Conservation (phyloP, 306 rosid species). For the Trifolium dubium region DNA sequence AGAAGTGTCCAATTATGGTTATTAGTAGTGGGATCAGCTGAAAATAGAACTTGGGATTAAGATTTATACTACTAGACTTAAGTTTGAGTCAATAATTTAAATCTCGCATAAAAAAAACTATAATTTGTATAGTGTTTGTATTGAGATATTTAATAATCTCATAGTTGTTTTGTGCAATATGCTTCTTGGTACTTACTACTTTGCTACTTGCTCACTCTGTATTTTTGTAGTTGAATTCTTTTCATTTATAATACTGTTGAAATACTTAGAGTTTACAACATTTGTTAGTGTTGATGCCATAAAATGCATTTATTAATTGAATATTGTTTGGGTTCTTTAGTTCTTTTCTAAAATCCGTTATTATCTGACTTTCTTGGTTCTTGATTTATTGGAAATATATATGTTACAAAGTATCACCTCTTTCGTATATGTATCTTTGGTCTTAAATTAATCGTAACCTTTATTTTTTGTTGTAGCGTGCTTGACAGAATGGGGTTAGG, state of each 20-base stretch:
- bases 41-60: not conserved
- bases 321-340: constrained; percentile 7
- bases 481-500: constrained; percentile 55
- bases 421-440: constrained; percentile 28
- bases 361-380: constrained; percentile 24
- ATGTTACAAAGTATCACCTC: constrained; percentile 12
- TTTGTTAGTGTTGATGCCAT: not conserved
- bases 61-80: not conserved
- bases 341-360: constrained; percentile 31
- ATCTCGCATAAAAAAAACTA: not conserved
- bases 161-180: constrained; percentile 30
- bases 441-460: constrained; percentile 19
- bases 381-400: constrained; percentile 41
- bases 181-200: constrained; percentile 8
- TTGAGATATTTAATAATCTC: constrained; percentile 12
- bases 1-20: not conserved
- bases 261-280: not conserved
- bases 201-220: not conserved
- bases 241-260: not conserved
- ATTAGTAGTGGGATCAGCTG: constrained; percentile 18
- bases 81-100: not conserved
- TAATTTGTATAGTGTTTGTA: constrained; percentile 14
- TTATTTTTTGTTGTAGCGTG: constrained; percentile 35
- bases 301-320: not conserved
- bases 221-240: constrained; percentile 9